Evolutionary conservation across 2,329 filamentous ascomycete genomes (phyloP), one percentile per base, ranked within the genome.

Genomic region (Alternaria viburni): DNA sequence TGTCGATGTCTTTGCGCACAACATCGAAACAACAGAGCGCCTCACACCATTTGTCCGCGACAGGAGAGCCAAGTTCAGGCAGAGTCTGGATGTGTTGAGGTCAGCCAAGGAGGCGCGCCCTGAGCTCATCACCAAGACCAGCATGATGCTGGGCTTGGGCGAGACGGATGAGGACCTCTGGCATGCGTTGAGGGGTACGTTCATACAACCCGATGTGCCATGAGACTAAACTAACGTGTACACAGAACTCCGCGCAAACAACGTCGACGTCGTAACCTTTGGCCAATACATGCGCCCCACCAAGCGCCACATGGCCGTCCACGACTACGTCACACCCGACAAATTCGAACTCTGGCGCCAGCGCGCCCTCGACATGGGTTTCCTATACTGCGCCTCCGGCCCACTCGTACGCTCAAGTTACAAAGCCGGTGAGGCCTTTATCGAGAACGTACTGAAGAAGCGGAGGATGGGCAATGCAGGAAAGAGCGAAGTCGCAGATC

Each of bases 231-330:
- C 32, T 59, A 55, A 69, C 73, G 57, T 59, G 0, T 4, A 17
- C 8, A 13, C 62, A 88, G 92, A 96, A 79, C 86, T 99, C 12
- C 88, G 96, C 61, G 90, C 90, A 69, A 87, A 89, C 61, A 85
- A 92, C 64, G 94, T 97, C 49, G 96, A 99, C 72, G 93, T 99
- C 12, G 93, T 99, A 61, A 99, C 96, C 0, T 99, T 99, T 72
- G 96, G 96, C n/a, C 96, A 99, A 84, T 99, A 99, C 84, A 99
- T 99, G 96, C 92, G 95, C 11, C 96, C 96, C 2, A 99, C 96
- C 5, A 99, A 98, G 86, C 89, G 95, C 47, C 96, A 99, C 80
- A 95, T 99, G 88, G 91, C 97, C 80, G 96, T 99, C 30, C 91
- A 97, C 76, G 93, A 95, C 80, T 99, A 99, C 79, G 88, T 99